Percentiles rank a stretch among this genome's conserved stretches.
Conservation (phyloP, 768 basidiomycete species). For the Tephrocybe sp. region DNA sequence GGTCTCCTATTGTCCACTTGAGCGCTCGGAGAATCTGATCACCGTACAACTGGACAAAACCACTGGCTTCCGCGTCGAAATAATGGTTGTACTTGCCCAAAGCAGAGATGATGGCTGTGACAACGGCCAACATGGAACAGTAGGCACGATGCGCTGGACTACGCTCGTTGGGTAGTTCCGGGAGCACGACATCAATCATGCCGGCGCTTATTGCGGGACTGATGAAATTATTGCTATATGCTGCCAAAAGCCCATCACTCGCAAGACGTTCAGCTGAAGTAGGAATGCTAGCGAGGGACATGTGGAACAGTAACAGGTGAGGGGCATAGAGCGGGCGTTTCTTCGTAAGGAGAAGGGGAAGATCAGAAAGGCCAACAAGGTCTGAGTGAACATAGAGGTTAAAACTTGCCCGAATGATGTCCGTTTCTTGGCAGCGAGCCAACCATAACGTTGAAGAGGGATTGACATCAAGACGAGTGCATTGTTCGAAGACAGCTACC, state of each 20-base stretch:
- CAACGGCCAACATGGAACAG: constrained; percentile 80
- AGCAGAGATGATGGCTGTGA: constrained; percentile 68
- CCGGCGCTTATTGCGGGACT: constrained; percentile 77
- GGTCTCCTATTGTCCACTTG: constrained; percentile 79
- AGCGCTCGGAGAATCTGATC: constrained; percentile 77
- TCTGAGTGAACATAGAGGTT: constrained; percentile 71
- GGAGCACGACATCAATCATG: constrained; percentile 60
- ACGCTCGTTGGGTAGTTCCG: constrained; percentile 72
- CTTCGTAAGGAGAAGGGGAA: constrained; percentile 58
- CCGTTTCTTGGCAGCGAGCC: constrained; percentile 74
- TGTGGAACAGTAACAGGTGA: constrained; percentile 83
- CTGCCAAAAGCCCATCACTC: constrained; percentile 75
- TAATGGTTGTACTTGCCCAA: constrained; percentile 69
- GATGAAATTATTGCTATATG: constrained; percentile 83
- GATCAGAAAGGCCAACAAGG: constrained; percentile 67
- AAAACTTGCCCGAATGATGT: constrained; percentile 73
- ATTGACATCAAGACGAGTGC: constrained; percentile 66
- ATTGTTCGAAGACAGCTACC: constrained; percentile 82
- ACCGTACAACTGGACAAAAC: constrained; percentile 82
- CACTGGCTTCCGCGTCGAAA: constrained; percentile 83
- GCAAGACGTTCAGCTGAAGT: constrained; percentile 84
- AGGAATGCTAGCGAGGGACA: constrained; percentile 75
- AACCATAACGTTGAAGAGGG: constrained; percentile 78
- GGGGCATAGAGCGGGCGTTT: constrained; percentile 73
- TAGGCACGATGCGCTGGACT: constrained; percentile 82